Percentiles rank a stretch among this genome's conserved stretches.
Conservation (phyloP, 129 eudicot genomes). For the Sambucus nigra region DNA sequence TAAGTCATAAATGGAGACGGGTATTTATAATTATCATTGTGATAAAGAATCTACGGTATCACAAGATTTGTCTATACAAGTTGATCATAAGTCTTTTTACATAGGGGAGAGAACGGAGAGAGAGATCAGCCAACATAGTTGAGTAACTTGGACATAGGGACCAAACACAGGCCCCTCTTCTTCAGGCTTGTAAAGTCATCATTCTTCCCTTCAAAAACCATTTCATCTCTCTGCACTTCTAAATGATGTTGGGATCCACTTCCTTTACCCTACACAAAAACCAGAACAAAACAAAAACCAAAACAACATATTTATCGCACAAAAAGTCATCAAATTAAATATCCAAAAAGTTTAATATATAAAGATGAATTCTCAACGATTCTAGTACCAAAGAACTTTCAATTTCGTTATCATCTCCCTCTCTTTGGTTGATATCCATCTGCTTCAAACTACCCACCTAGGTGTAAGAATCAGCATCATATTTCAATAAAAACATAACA, state of each 20-base stretch:
- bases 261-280: slow-evolving; percentile 24
- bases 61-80: slow-evolving; percentile 8
- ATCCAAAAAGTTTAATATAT: background rate
- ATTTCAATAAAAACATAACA: too few species aligned
- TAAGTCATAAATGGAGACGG: too few species aligned
- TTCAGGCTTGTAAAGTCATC: slow-evolving; percentile 30
- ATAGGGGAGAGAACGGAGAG: too few species aligned
- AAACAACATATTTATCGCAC: background rate
- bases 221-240: slow-evolving; percentile 9
- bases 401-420: slow-evolving; percentile 26
- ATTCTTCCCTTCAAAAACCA: slow-evolving; percentile 11
- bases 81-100: slow-evolving; percentile 12
- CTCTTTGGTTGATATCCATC: slow-evolving; percentile 29
- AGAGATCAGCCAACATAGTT: slow-evolving; percentile 25
- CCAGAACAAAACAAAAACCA: background rate
- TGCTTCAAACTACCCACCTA: slow-evolving; percentile 33
- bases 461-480: background rate
- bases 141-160: slow-evolving; percentile 44
- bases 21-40: too few species aligned
- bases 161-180: slow-evolving; percentile 54
- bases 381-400: slow-evolving; percentile 25
- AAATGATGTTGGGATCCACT: slow-evolving; percentile 13
- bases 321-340: background rate
- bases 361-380: too few species aligned
- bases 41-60: background rate